Conservation (phyloP, 2,329 filamentous ascomycete genomes). For the Knoxdaviesia capensis region DNA sequence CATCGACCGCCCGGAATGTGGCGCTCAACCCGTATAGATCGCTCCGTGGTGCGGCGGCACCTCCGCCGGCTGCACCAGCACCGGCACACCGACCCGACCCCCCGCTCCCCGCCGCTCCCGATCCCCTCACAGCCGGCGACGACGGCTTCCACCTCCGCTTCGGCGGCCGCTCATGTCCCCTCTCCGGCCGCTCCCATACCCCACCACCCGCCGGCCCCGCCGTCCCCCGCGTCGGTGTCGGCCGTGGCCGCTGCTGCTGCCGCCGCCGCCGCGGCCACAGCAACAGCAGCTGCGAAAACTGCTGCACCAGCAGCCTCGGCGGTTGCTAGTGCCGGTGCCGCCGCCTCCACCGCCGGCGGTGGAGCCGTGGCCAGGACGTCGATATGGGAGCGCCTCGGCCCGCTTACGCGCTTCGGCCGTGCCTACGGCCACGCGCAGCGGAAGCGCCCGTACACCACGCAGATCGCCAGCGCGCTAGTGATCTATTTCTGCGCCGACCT, state of each 20-base stretch:
- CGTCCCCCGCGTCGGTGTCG: too few species aligned
- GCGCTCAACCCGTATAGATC: too few species aligned
- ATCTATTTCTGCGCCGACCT: constrained; percentile 67
- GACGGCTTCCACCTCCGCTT: too few species aligned
- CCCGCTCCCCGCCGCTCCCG: too few species aligned
- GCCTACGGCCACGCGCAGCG: constrained; percentile 53
- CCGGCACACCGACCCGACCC: too few species aligned
- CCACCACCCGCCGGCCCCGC: too few species aligned
- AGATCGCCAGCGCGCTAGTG: constrained; percentile 53
- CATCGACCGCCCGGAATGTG: too few species aligned
- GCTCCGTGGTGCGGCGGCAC: too few species aligned
- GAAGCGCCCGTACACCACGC: constrained; percentile 56
- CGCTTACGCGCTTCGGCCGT: constrained; percentile 28
- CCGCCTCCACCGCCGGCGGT: neutral
- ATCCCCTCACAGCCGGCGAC: too few species aligned
- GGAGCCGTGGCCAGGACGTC: constrained; percentile 8
- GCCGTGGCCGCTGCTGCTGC: neutral
- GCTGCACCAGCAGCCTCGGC: neutral
- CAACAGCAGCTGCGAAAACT: neutral
- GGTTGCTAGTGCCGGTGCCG: neutral
- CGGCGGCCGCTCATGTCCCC: too few species aligned
- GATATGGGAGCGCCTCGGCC: constrained; percentile 37
- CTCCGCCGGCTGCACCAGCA: too few species aligned
- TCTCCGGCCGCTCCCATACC: too few species aligned
- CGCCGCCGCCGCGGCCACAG: neutral